Base-by-base conservation (phyloP, 345 rosid genomes). In the Corchorus capsularis region DNA sequence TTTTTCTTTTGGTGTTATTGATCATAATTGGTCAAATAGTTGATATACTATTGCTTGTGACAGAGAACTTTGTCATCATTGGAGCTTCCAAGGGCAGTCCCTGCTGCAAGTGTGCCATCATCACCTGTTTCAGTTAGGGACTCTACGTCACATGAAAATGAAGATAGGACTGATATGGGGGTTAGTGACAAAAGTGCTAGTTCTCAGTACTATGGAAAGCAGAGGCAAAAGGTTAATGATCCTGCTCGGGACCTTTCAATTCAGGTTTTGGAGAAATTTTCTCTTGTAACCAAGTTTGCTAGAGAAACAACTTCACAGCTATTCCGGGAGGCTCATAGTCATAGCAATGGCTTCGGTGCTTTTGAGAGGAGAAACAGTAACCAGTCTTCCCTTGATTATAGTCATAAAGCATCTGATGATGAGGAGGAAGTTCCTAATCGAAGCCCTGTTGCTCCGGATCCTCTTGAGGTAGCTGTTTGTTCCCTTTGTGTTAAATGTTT, bases 241-340 rank as follows among this genome's bases (percentile, higher is more conserved):
- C 97, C 98, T 78, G 84, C 94, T 83, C 90, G 93, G 61, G 99
- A 96, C 82, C 88, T 94, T 69, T 90, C 98, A 67, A 92, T 94
- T 77, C 93, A 92, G 35, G 92, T 94, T 64, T 72, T 96, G 81
- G 99, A 92, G 85, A 96, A 92, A 80, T 96, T 93, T 77, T 96
- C 99, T 76, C 92, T 88, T 63, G 98, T 96, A 74, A 92, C 99
- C 32, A 94, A 89, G 85, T 94, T 94, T 89, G 97, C 97, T 35
- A 85, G 98, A 54, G 98, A 96, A 32, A 92, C 98, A 68, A 93
- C 98, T 76, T 86, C 97, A 34, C 99, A 92, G 77, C 81, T 94
- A 39, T 92, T 96, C 78, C 86, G 91, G 12, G 98, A 91, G 77
- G 82, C 79, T 76, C 85, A 82, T 20, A 83, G 77, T 76, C 85